Percentiles rank a stretch among this genome's conserved stretches.
phyloP scores from a whole-genome alignment of 179 eudicot species.

The Pouteria campechiana region DNA sequence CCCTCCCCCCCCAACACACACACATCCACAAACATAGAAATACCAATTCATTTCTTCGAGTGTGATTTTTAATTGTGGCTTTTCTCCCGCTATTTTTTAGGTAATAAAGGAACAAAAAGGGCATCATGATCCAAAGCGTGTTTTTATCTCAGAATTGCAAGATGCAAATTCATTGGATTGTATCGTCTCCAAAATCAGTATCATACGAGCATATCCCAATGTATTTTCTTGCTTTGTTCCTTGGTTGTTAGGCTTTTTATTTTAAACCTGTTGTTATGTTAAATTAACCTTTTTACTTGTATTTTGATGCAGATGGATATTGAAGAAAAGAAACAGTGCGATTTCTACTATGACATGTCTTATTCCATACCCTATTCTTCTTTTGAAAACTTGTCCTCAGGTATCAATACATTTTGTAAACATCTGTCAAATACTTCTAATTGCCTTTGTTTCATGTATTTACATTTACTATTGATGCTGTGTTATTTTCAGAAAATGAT shows the following conservation, averaged over 20 bases:
- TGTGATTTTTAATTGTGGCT: not conserved
- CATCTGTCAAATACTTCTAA: too few species aligned
- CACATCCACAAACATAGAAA: too few species aligned
- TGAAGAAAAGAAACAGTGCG: slow-evolving; percentile 17
- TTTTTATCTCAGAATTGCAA: slow-evolving; percentile 58
- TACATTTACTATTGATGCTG: not conserved
- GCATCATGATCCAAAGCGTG: slow-evolving; percentile 25
- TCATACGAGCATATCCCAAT: slow-evolving; percentile 25
- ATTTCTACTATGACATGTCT: slow-evolving; percentile 39
- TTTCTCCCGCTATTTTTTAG: slow-evolving; percentile 2
- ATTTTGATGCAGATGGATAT: slow-evolving; percentile 28
- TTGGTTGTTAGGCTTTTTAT: not conserved
- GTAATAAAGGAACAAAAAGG: slow-evolving; percentile 14
- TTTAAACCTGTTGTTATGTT: not conserved
- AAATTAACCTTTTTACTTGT: not conserved
- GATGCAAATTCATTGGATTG: slow-evolving; percentile 76
- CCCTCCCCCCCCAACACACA: too few species aligned
- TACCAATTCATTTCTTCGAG: not conserved
- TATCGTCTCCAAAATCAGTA: slow-evolving; percentile 38
- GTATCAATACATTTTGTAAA: too few species aligned
- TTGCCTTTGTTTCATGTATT: too few species aligned
- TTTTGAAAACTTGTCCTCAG: slow-evolving; percentile 30
- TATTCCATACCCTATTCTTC: slow-evolving; percentile 31
- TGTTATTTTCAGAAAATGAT: slow-evolving; percentile 14
- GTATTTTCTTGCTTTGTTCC: slow-evolving; percentile 15